These are phyloP conservation scores for Salvia sclarea DNA, from an alignment of 305 asterid genomes.

Conservation along the genomic window DNA sequence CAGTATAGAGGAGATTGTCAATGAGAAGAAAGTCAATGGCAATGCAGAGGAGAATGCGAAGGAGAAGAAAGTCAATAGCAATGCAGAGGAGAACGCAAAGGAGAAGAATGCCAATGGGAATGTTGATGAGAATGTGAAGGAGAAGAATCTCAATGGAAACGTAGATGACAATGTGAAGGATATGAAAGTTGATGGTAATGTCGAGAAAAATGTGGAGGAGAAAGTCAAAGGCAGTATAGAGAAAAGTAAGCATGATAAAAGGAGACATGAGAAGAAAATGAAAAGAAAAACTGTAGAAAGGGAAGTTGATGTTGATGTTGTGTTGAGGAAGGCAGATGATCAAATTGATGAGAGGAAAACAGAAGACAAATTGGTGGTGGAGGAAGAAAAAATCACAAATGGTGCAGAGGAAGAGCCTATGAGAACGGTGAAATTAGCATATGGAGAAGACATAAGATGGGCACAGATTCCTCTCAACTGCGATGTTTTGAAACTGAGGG, in stretches of 20 bases:
- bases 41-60: background rate
- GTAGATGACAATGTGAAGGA: background rate
- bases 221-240: slow-evolving; percentile 33
- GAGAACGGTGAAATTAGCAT: slow-evolving; percentile 65
- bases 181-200: background rate
- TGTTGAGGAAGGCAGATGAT: slow-evolving; percentile 35
- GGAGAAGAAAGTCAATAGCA: slow-evolving; percentile 8
- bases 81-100: background rate
- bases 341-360: slow-evolving; percentile 44
- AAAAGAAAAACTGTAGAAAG: slow-evolving; percentile 3
- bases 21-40: slow-evolving; percentile 6
- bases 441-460: slow-evolving; percentile 94
- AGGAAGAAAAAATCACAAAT: slow-evolving; percentile 57
- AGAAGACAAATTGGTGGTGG: slow-evolving; percentile 81
- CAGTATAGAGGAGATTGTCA: background rate
- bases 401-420: slow-evolving; percentile 47
- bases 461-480: slow-evolving; percentile 73
- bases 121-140: background rate
- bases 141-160: background rate
- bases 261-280: slow-evolving; percentile 32
- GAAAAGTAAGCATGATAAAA: slow-evolving; percentile 29
- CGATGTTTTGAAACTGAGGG: slow-evolving; percentile 59
- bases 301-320: slow-evolving; percentile 33
- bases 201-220: slow-evolving; percentile 25
- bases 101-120: background rate